Base-by-base conservation (phyloP, 768 basidiomycete genomes). In the Hypsizygus marmoreus region DNA sequence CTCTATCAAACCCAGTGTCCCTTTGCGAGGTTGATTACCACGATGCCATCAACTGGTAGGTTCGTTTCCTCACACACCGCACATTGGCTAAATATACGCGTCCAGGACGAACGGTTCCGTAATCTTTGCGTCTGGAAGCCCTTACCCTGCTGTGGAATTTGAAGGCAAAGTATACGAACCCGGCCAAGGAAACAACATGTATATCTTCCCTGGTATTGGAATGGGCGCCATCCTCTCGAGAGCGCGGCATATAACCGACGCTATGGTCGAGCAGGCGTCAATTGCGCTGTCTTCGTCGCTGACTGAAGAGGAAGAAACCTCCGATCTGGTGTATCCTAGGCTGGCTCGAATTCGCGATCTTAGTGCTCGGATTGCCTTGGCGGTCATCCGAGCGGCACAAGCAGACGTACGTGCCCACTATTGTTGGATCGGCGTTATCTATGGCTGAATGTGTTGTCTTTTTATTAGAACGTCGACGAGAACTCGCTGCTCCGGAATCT, bases 111-210 rank as follows among this genome's bases (percentile, higher is more conserved):
- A 82, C 43, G 87, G 87, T 9, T 63, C 68, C 14, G 80, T 81
- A 22, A 77, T 90, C 47, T 91, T 85, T 53, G 88, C 88, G 0
- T 82, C 81, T 10, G 88, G 88, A 3, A 80, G 78, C 37, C 88
- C 88, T 0, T 91, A 88, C 70, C 66, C 73, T 13, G 61, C 76
- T 2, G 64, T 81, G 34, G 70, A 72, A 37, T 74, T 67, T 57
- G 62, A 75, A 25, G 79, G 77, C 19, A 75, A 68, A 34, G 49
- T 55, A 0, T 69, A 79, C 50, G 81, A 84, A 50, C 79, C 88
- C 1, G 86, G 84, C 0, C 88, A 91, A 62, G 86, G 87, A 8
- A 91, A 91, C 65, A 91, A 89, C 66, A 85, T 88, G 83, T 83
- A 82, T 63, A 80, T 82, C 55, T 81, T 80, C 65, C 77, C 76